Evolutionary conservation across 129 eudicot genomes (phyloP).

Genomic region (Artemisia annua): DNA sequence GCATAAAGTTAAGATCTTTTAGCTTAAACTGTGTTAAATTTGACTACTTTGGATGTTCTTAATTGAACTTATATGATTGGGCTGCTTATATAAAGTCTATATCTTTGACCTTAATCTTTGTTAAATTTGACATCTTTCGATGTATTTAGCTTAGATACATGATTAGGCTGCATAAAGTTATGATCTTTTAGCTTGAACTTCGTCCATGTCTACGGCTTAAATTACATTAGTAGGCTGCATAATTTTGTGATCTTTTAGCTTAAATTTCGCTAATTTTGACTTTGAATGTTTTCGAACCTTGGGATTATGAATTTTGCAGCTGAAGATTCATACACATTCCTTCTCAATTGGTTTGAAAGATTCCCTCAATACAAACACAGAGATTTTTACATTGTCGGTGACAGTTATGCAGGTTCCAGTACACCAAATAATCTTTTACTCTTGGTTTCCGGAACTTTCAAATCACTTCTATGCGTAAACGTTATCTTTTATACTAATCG

Average conservation of each 20-base stretch:
- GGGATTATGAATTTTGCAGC: slow-evolving; percentile 51
- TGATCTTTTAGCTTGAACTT: slow-evolving; percentile 9
- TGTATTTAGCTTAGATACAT: slow-evolving; percentile 5
- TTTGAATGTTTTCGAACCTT: too few species aligned
- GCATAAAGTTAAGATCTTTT: slow-evolving; percentile 18
- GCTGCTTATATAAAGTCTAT: background rate
- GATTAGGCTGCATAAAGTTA: background rate
- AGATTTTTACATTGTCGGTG: slow-evolving; percentile 93
- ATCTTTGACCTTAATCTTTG: slow-evolving; percentile 26
- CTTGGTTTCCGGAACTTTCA: too few species aligned
- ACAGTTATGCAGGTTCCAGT: slow-evolving; percentile 88
- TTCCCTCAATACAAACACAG: slow-evolving; percentile 96
- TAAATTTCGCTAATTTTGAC: too few species aligned
- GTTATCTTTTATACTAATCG: slow-evolving; percentile 17
- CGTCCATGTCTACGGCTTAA: too few species aligned
- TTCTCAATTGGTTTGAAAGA: slow-evolving; percentile 84
- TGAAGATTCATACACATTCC: slow-evolving; percentile 81
- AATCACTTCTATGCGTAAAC: slow-evolving; percentile 10
- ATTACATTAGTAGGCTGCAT: slow-evolving; percentile 13
- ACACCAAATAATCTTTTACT: slow-evolving; percentile 16
- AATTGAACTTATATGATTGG: slow-evolving; percentile 14
- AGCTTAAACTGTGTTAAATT: slow-evolving; percentile 24
- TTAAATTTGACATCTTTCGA: slow-evolving; percentile 13
- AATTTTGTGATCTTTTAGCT: slow-evolving; percentile 25
- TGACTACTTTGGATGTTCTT: slow-evolving; percentile 26